phyloP scores from a whole-genome alignment of 345 rosid genomes.

The Salix udensis region DNA sequence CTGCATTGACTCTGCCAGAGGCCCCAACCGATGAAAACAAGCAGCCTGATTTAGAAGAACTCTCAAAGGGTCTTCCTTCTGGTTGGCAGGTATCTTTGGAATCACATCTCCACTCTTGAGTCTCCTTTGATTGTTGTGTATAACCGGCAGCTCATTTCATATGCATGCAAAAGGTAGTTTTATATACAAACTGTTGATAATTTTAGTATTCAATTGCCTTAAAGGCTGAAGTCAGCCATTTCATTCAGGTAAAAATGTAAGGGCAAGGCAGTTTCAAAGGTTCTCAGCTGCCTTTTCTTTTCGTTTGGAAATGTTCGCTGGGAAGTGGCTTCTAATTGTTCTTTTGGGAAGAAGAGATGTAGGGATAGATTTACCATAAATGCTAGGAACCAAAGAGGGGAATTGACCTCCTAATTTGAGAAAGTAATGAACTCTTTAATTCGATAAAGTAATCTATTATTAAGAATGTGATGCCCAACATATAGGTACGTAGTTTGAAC shows the following conservation, averaged over 20 bases:
- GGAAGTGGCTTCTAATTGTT: too few relatives aligned
- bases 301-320: too few relatives aligned
- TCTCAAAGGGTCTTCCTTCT: slow-evolving; percentile 56
- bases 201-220: too few relatives aligned
- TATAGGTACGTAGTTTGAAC: too few relatives aligned
- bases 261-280: too few relatives aligned
- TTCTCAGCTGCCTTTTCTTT: too few relatives aligned
- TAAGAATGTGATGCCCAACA: too few relatives aligned
- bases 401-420: background rate
- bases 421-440: background rate
- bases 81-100: slow-evolving; percentile 74
- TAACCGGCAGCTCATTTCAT: background rate
- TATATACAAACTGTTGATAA: too few relatives aligned
- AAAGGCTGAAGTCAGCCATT: too few relatives aligned
- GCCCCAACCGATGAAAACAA: slow-evolving; percentile 25
- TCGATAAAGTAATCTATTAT: background rate
- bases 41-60: slow-evolving; percentile 51
- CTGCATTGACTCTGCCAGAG: slow-evolving; percentile 28
- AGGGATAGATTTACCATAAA: too few relatives aligned
- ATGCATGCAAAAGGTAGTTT: background rate
- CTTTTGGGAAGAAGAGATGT: too few relatives aligned
- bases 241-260: too few relatives aligned
- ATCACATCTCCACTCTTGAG: background rate
- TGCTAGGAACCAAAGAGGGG: background rate
- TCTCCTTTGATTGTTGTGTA: background rate